Evolutionary conservation across 495 filamentous ascomycete genomes (phyloP).

Genomic region (Mycothermus thermophilus): DNA sequence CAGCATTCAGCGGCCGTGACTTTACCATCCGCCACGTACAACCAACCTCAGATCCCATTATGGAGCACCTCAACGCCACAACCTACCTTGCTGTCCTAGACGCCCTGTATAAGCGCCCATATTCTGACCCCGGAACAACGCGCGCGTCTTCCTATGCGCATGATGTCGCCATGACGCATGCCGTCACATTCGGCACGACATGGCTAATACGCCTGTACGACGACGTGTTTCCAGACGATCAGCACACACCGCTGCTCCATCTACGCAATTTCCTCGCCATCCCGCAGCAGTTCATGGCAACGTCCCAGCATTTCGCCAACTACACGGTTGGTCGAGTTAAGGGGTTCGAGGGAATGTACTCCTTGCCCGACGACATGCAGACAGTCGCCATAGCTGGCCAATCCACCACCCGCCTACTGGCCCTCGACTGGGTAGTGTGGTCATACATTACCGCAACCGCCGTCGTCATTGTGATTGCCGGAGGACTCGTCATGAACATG

Average conservation of each 20-base stretch:
- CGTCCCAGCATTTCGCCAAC: constrained; percentile 3
- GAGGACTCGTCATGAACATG: not conserved
- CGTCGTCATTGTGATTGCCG: not conserved
- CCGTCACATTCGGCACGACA: not conserved
- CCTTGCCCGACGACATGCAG: constrained; percentile 1
- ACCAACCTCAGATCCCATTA: not conserved
- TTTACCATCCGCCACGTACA: constrained; percentile 1
- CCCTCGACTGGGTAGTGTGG: not conserved
- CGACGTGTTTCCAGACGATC: constrained; percentile 5
- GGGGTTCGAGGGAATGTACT: not conserved
- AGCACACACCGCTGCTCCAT: not conserved
- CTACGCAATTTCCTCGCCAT: constrained; percentile 7
- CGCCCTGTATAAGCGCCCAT: not conserved
- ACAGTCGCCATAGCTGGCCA: not conserved
- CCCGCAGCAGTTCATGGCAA: constrained; percentile 3
- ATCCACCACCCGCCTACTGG: not conserved
- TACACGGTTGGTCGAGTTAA: not conserved
- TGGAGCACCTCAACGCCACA: not conserved
- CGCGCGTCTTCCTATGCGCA: not conserved
- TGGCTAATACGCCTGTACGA: constrained; percentile 2
- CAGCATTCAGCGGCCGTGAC: constrained; percentile 1
- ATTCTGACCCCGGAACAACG: not conserved
- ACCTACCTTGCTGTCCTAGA: not conserved
- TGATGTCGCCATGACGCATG: not conserved
- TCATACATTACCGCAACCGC: not conserved